Percentiles rank a stretch among this genome's conserved stretches.
These are phyloP conservation scores for Colletotrichum sp. DNA, from an alignment of 2,329 filamentous ascomycete species.

Conservation along the genomic window DNA sequence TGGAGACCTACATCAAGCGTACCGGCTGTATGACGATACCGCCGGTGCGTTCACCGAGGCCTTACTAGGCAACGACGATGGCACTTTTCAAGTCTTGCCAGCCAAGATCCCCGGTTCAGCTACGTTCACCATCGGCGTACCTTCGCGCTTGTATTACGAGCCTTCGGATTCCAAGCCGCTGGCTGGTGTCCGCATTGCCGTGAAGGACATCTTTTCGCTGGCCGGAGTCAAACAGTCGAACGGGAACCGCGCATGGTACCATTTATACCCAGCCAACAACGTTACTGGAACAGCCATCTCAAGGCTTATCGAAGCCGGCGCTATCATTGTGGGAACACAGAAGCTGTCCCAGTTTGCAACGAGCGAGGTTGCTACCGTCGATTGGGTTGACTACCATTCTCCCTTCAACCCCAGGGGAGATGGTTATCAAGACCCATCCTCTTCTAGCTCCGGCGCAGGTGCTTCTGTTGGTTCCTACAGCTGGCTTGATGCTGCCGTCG, in stretches of 20 bases:
- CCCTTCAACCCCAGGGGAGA: constrained; percentile 53
- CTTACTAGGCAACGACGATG: neutral
- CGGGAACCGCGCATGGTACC: constrained; percentile 64
- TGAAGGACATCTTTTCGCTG: constrained; percentile 66
- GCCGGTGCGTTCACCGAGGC: constrained; percentile 22
- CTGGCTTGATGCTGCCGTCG: constrained; percentile 28
- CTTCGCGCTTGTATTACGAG: constrained; percentile 61
- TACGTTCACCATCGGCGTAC: constrained; percentile 43
- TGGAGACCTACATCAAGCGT: neutral
- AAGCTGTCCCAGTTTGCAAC: constrained; percentile 53
- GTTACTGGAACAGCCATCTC: constrained; percentile 58
- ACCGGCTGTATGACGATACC: neutral
- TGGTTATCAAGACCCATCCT: constrained; percentile 49
- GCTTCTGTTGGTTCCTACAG: constrained; percentile 19
- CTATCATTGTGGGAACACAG: constrained; percentile 52
- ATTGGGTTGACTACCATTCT: constrained; percentile 47
- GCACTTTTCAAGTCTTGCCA: constrained; percentile 1
- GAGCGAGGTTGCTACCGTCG: constrained; percentile 49
- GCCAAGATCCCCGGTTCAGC: constrained; percentile 16
- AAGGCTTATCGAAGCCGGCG: constrained; percentile 63
- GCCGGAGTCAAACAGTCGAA: constrained; percentile 55
- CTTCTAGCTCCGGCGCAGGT: constrained; percentile 47
- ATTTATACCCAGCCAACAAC: constrained; percentile 54
- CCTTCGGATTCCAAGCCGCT: constrained; percentile 54
- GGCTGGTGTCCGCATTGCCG: constrained; percentile 53